Base-by-base conservation (phyloP, 805 yeast species). In the Candida mattraensis region DNA sequence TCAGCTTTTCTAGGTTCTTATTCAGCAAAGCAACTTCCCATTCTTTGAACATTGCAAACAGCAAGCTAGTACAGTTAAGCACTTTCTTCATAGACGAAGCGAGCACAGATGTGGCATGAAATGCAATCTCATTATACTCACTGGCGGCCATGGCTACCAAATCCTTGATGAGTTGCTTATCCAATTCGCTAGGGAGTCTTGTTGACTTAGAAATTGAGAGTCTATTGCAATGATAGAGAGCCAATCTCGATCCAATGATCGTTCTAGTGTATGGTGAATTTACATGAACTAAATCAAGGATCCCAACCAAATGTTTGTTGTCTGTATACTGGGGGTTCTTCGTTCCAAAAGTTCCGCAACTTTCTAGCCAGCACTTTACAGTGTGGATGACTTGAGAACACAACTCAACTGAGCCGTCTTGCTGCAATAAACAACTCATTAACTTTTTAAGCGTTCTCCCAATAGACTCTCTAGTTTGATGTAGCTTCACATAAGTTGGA, bases 191-290 rank as follows among this genome's bases (percentile, higher is more conserved):
- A 50, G 86, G 85, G 5, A 79, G 64, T 43, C 96, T 70, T 3
- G 84, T 78, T 0, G 91, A 83, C 0, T 87, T 74, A 49, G 81
- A 86, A 23, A 85, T 68, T 1, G 78, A 66, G 17, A 83, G 75
- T 47, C 98, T 74, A 47, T 83, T 80, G 56, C 77, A 76, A 47
- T 89, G 96, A 44, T 78, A 83, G 11, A 80, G 64, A 36, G 80
- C 83, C 10, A 87, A 67, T 36, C 95, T 71, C 0, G 85, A 76
- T 3, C 85, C 94, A n/a, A 87, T 55, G 2, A 84, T 72, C 1
- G 86, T 71, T 53, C 96, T 77, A 0, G 98, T 88, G 45, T 69
- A 82, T 2, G 88, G 86, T 40, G 82, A 79, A 5, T 77, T 63
- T 14, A 77, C 58, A 28, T 84, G 78, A 5, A 82, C 73, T 4